Evolutionary conservation across 805 yeast species (phyloP).

Genomic region (Starmerella asiatica): DNA sequence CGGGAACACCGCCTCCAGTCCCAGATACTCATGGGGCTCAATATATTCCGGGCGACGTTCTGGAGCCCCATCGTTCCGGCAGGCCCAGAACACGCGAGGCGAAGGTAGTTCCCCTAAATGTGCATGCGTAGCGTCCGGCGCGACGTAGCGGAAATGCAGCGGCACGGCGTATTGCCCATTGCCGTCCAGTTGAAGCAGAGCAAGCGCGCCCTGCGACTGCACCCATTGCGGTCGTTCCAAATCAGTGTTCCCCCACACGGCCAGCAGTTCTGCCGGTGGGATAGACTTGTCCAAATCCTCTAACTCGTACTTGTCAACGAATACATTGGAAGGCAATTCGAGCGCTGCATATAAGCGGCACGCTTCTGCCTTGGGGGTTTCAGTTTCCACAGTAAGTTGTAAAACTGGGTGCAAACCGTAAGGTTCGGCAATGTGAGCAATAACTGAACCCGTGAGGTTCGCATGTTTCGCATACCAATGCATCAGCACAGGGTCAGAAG

Average conservation of each 20-base stretch:
- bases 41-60: conserved; percentile 4
- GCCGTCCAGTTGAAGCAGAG: conserved; percentile 26
- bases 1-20: conserved; percentile 37
- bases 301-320: conserved; percentile 45
- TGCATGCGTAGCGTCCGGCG: conserved; percentile 26
- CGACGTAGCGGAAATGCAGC: conserved; percentile 40
- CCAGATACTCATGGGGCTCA: conserved; percentile 23
- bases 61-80: conserved; percentile 29
- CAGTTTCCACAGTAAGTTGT: conserved; percentile 1
- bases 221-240: conserved; percentile 43
- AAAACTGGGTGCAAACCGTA: conserved; percentile 22
- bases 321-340: conserved; percentile 34
- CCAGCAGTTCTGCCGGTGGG: conserved; percentile 26
- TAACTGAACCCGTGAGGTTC: neutral
- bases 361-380: conserved; percentile 15
- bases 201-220: conserved; percentile 35
- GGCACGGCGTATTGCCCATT: conserved; percentile 29
- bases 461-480: conserved; percentile 15
- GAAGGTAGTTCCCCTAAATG: conserved; percentile 23
- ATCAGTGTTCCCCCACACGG: conserved; percentile 43
- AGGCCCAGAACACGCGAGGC: conserved; percentile 40
- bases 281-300: conserved; percentile 22
- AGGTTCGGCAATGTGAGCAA: conserved; percentile 10
- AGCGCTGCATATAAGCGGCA: conserved; percentile 36
- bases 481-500: conserved; percentile 16